Base-by-base conservation (phyloP, 805 yeast genomes). In the Wickerhamomyces sydowiorum region DNA sequence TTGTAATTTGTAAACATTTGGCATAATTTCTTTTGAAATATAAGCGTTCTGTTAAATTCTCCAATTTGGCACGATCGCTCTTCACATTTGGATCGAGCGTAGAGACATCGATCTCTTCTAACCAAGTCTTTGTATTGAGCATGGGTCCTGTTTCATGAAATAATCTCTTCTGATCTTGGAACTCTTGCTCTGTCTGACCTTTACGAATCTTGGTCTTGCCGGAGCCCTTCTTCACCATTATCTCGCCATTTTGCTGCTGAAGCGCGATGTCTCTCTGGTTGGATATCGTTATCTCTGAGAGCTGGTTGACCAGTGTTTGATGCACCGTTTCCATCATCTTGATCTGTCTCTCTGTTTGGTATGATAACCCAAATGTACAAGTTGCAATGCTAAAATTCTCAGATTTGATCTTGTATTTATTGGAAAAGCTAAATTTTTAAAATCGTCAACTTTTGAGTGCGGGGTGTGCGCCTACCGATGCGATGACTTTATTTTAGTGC, bases 181-280 rank as follows among this genome's bases (percentile, higher is more conserved):
- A 88, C 43, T 76, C 84, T 41, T 80, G 90, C 33, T 77, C 79
- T 0, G 82, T 54, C 56, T 88, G 96, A 0, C 80, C 81, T 52
- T 84, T 86, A 33, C 96, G 72, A 21, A 70, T 59, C 42, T 70
- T 73, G 4, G 59, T 54, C 42, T 69, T 64, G 0, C 80, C 80
- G 1, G 76, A 69, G 1, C 73, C 64, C 43, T 67, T 73, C 28
- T 62, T 59, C 5, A 73, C 75, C 3, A 62, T 46, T 2, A 73
- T 75, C 47, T 67, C 70, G 1, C 77, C 56, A 30, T 54, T 51
- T 23, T 55, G 21, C 9, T 20, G 33, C 15, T 30, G 20, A 17
- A 75, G 32, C 21, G 14, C 15, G 13, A 20, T 13, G 13, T 20
- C 23, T 17, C 23, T 17, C 4, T 22, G 23, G 3, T 32, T 32